phyloP scores from a whole-genome alignment of 2,329 filamentous ascomycete genomes.

The Laburnicola sp. region DNA sequence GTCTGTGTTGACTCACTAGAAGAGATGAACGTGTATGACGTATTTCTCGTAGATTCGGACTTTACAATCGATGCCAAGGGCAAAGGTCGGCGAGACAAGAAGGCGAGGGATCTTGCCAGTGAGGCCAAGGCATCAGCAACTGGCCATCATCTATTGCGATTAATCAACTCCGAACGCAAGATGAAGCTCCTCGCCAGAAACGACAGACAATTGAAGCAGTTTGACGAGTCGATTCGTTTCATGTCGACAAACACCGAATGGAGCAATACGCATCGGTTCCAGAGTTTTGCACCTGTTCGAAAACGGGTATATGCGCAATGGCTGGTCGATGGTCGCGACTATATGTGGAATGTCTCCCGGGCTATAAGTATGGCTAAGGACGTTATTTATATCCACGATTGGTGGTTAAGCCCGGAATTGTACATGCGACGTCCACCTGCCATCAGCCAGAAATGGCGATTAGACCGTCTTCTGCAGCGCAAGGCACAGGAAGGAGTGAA shows the following conservation, averaged over 20 bases:
- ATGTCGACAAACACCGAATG: slow-evolving; percentile 85
- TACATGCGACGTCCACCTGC: slow-evolving; percentile 92
- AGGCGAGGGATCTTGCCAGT: slow-evolving; percentile 65
- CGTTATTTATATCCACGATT: slow-evolving; percentile 98
- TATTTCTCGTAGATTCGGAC: slow-evolving; percentile 90
- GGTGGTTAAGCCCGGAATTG: slow-evolving; percentile 96
- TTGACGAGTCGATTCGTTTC: slow-evolving; percentile 86
- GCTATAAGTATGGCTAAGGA: slow-evolving; percentile 97
- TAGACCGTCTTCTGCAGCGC: slow-evolving; percentile 88
- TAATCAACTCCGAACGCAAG: slow-evolving; percentile 91
- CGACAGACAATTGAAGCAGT: slow-evolving; percentile 85
- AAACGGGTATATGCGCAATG: slow-evolving; percentile 88
- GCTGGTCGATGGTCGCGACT: slow-evolving; percentile 94
- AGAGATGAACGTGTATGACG: slow-evolving; percentile 98
- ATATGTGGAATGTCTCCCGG: slow-evolving; percentile 99
- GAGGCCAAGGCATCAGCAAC: slow-evolving; percentile 65
- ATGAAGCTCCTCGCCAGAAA: slow-evolving; percentile 89
- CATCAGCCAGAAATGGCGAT: slow-evolving; percentile 96
- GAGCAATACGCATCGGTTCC: slow-evolving; percentile 82
- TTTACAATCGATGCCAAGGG: slow-evolving; percentile 80
- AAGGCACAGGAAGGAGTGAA: slow-evolving; percentile 96
- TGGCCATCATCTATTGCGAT: slow-evolving; percentile 81
- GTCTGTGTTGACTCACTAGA: slow-evolving; percentile 98
- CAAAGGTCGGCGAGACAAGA: slow-evolving; percentile 53
- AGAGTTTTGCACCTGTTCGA: slow-evolving; percentile 89